Conservation (phyloP, 176 grass and related monocot species). For the Oropetium thomaeum region DNA sequence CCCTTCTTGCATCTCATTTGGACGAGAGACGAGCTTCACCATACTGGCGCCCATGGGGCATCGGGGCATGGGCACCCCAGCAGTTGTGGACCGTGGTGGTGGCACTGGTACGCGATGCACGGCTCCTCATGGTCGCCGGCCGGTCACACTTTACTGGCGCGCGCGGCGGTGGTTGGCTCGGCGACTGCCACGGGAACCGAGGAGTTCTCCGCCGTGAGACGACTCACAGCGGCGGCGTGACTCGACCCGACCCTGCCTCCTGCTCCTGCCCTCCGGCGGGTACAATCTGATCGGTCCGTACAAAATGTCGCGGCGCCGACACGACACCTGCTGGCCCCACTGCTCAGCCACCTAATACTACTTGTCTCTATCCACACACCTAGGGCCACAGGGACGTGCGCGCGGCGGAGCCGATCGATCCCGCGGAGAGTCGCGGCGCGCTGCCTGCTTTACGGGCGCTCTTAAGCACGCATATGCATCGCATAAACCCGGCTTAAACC, state of each 20-base stretch:
- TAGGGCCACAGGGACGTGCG: neutral
- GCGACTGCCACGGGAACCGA: neutral
- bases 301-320: neutral
- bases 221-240: neutral
- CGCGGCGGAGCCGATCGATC: conserved; percentile 10
- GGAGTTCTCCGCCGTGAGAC: neutral
- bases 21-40: neutral
- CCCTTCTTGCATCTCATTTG: too few relatives aligned
- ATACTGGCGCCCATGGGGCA: too few relatives aligned
- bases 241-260: neutral
- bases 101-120: neutral
- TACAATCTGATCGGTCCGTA: neutral
- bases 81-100: too few relatives aligned
- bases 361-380: neutral
- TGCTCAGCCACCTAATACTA: neutral
- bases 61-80: too few relatives aligned
- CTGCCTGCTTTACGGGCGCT: neutral
- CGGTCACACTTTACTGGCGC: too few relatives aligned
- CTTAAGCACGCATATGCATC: neutral
- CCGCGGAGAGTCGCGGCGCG: neutral
- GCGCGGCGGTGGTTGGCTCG: neutral
- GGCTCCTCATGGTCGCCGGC: neutral
- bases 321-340: neutral
- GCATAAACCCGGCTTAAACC: neutral
- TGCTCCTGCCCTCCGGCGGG: neutral